Evolutionary conservation across 2,329 filamentous ascomycete species (phyloP).

Genomic region (Hypoxylon sp.): DNA sequence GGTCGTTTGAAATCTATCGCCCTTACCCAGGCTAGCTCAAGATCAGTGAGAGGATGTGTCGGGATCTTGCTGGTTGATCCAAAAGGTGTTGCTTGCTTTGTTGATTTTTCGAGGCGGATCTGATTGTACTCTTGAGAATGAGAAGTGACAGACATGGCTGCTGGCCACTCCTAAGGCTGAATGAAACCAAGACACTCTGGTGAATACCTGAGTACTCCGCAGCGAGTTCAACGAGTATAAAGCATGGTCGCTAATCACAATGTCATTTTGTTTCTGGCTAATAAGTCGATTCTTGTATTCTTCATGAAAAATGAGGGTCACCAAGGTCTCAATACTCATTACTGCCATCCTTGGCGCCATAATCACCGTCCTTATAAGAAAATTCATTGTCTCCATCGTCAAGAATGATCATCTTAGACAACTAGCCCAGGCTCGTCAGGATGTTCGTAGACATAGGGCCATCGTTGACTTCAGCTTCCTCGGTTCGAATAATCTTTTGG

Average conservation of each 20-base stretch:
- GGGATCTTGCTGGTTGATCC: slow-evolving; percentile 12
- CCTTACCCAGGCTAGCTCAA: slow-evolving; percentile 1
- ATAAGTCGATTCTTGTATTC: not conserved
- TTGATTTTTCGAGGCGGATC: not conserved
- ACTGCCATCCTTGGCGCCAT: not conserved
- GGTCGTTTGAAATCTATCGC: not conserved
- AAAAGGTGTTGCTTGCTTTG: slow-evolving; percentile 12
- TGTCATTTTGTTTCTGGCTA: not conserved
- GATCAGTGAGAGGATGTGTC: not conserved
- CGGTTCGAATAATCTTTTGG: not conserved
- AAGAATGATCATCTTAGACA: too few species aligned
- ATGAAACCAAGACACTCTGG: not conserved
- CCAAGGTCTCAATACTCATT: not conserved
- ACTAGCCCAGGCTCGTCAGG: not conserved
- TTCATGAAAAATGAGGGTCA: slow-evolving; percentile 13
- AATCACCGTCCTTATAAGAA: not conserved
- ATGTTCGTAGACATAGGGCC: slow-evolving; percentile 10
- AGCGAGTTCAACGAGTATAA: slow-evolving; percentile 8
- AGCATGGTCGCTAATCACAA: slow-evolving; percentile 9
- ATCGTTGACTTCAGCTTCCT: slow-evolving; percentile 46
- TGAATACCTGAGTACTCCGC: not conserved
- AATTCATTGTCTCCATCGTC: not conserved
- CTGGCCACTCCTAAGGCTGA: not conserved
- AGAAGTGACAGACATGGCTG: not conserved
- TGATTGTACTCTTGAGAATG: not conserved